phyloP scores from a whole-genome alignment of 2,329 filamentous ascomycete genomes.

The Colletotrichum filicis region DNA sequence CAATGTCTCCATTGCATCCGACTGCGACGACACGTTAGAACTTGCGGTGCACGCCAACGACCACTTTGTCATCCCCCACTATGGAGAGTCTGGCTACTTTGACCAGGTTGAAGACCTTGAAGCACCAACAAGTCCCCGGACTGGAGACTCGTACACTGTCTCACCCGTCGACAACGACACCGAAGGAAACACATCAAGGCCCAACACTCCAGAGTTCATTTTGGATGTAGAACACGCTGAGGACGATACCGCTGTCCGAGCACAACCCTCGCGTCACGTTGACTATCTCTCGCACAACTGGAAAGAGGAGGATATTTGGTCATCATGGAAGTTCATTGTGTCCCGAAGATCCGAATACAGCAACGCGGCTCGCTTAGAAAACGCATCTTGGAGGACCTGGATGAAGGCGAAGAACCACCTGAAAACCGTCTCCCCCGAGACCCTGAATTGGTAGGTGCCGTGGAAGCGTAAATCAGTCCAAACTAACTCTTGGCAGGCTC shows the following conservation, averaged over 20 bases:
- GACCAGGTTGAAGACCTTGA: slow-evolving; percentile 60
- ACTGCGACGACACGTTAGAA: slow-evolving; percentile 58
- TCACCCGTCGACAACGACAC: slow-evolving; percentile 65
- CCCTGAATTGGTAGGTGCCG: slow-evolving; percentile 84
- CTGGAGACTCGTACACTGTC: slow-evolving; percentile 60
- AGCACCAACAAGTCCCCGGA: slow-evolving; percentile 61
- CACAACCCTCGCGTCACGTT: slow-evolving; percentile 86
- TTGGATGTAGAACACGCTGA: slow-evolving; percentile 68
- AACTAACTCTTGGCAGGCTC: slow-evolving; percentile 68
- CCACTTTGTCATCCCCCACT: slow-evolving; percentile 57
- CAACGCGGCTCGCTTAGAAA: slow-evolving; percentile 87
- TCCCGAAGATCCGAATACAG: slow-evolving; percentile 82
- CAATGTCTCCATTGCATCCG: slow-evolving; percentile 70
- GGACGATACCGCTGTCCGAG: slow-evolving; percentile 82
- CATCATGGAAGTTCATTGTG: slow-evolving; percentile 94
- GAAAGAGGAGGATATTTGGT: slow-evolving; percentile 97
- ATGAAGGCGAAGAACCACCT: slow-evolving; percentile 90
- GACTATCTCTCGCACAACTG: slow-evolving; percentile 95
- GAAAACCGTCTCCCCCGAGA: slow-evolving; percentile 89
- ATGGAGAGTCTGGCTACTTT: slow-evolving; percentile 59
- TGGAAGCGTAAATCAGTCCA: background rate
- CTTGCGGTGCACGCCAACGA: slow-evolving; percentile 61
- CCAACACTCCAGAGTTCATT: slow-evolving; percentile 64
- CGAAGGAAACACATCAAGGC: slow-evolving; percentile 62
- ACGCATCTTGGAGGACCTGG: slow-evolving; percentile 98